phyloP scores from a whole-genome alignment of 768 basidiomycete species.

The Boletus speciosus region DNA sequence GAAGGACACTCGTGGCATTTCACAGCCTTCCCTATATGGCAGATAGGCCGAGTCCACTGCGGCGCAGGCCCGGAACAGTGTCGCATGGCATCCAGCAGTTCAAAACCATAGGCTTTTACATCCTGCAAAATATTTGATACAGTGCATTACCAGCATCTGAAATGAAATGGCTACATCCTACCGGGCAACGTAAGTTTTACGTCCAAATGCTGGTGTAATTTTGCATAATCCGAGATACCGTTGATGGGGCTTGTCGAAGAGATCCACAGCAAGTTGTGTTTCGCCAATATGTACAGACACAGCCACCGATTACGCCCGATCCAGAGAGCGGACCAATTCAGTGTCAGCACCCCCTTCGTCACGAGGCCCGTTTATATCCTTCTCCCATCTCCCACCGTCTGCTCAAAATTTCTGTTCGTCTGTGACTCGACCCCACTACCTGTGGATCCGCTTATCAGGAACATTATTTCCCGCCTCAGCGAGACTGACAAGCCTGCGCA shows the following conservation, averaged over 20 bases:
- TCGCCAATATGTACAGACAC: background rate
- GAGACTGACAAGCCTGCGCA: background rate
- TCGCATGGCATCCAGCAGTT: background rate
- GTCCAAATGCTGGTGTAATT: background rate
- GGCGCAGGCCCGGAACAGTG: background rate
- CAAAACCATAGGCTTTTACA: background rate
- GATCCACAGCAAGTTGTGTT: background rate
- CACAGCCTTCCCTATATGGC: slow-evolving; percentile 17
- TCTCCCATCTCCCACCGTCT: slow-evolving; percentile 16
- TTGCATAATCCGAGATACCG: background rate
- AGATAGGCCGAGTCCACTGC: background rate
- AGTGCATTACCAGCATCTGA: background rate
- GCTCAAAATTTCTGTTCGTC: background rate
- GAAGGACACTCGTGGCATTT: slow-evolving; percentile 6
- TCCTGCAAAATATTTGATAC: background rate
- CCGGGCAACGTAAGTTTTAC: background rate
- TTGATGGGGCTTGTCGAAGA: background rate
- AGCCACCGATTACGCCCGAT: slow-evolving; percentile 26
- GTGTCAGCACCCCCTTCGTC: slow-evolving; percentile 2
- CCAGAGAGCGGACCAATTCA: background rate
- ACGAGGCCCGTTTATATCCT: slow-evolving; percentile 12
- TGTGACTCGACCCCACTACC: slow-evolving; percentile 16
- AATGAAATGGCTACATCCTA: background rate
- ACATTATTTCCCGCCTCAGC: background rate
- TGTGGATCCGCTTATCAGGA: slow-evolving; percentile 12